Conservation (phyloP, 371 early-diverging fungal species). For the Mortierella polycephala region DNA sequence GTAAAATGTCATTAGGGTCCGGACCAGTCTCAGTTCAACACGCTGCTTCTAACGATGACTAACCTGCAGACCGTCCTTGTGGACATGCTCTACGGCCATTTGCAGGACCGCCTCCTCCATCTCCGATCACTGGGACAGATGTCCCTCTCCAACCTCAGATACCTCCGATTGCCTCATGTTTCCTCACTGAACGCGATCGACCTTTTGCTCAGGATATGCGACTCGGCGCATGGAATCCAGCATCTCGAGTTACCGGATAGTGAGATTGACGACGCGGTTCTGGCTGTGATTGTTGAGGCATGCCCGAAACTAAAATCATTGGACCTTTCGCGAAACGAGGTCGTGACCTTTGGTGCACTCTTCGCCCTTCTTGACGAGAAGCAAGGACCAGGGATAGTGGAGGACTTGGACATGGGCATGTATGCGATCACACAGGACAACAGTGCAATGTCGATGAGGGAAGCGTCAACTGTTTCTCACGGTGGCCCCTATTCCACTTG, state of each 20-base stretch:
- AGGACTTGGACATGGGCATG: not conserved
- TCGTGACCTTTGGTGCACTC: conserved; percentile 17
- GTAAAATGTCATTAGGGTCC: conserved; percentile 21
- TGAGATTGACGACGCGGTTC: conserved; percentile 27
- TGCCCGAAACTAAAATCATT: conserved; percentile 29
- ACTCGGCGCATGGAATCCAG: conserved; percentile 8
- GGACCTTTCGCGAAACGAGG: conserved; percentile 43
- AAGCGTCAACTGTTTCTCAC: not conserved
- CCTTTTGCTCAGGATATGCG: conserved; percentile 13
- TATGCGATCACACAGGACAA: not conserved
- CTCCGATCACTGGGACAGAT: conserved; percentile 15
- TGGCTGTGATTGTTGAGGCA: conserved; percentile 12
- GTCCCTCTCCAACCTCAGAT: conserved; percentile 8
- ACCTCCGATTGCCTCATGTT: conserved; percentile 32
- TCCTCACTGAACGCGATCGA: conserved; percentile 21
- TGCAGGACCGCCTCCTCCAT: not conserved
- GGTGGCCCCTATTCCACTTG: not conserved
- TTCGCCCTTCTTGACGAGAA: not conserved
- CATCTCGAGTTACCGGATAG: conserved; percentile 46
- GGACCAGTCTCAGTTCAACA: conserved; percentile 15
- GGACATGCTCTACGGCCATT: conserved; percentile 24
- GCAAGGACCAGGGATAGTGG: not conserved
- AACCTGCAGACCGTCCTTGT: conserved; percentile 27
- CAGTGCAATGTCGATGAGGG: not conserved
- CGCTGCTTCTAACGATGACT: conserved; percentile 23